Evolutionary conservation across 192 early-diverging fungal genomes (phyloP).

Genomic region (Rhizophagus sp.): DNA sequence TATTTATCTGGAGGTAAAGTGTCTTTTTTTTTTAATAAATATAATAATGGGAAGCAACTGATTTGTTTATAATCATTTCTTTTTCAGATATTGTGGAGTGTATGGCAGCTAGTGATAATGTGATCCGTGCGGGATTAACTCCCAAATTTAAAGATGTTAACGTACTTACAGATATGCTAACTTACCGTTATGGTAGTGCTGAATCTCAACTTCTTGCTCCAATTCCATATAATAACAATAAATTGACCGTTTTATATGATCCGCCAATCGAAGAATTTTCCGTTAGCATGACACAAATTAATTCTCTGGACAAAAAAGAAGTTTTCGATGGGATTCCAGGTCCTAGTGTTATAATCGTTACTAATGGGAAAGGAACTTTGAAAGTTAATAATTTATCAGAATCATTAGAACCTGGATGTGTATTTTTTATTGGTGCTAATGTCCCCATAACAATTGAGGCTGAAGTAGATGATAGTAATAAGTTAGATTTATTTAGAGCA

Average conservation of each 20-base stretch:
- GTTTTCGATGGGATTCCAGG: constrained; percentile 64
- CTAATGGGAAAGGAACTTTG: constrained; percentile 67
- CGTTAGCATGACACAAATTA: constrained; percentile 67
- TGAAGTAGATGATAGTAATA: not conserved
- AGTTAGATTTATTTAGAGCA: constrained; percentile 13
- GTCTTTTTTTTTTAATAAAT: not conserved
- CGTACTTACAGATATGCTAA: constrained; percentile 88
- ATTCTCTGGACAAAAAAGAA: constrained; percentile 47
- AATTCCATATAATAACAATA: constrained; percentile 42
- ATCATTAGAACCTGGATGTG: constrained; percentile 11
- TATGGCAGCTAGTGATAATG: constrained; percentile 98
- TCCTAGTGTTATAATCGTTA: constrained; percentile 86
- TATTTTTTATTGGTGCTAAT: constrained; percentile 24
- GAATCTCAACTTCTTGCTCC: constrained; percentile 79
- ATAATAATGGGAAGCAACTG: not conserved
- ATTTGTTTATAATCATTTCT: not conserved
- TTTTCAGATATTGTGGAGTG: constrained; percentile 91
- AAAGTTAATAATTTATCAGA: constrained; percentile 4
- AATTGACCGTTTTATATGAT: constrained; percentile 77
- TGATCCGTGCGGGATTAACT: constrained; percentile 94
- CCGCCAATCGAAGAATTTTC: constrained; percentile 96
- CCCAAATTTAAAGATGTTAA: constrained; percentile 97
- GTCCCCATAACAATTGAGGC: not conserved
- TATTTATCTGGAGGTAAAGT: constrained; percentile 84
- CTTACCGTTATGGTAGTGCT: constrained; percentile 80